Evolutionary conservation across 139 green algal species (phyloP).

Genomic region (Zygnema cylindricum): DNA sequence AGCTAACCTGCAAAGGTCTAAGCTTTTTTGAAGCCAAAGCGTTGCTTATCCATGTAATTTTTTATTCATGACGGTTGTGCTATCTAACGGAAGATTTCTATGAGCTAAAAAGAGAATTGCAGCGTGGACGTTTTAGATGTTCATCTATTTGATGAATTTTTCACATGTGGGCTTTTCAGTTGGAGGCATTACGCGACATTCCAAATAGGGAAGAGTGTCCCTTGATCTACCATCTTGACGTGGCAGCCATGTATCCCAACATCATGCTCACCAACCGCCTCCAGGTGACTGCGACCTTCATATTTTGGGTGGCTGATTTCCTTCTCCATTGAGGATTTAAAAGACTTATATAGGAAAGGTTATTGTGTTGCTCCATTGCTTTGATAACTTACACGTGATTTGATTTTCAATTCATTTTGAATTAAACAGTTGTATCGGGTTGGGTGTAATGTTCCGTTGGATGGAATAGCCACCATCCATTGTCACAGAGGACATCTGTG

Average conservation of each 20-base stretch:
- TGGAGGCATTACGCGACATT: constrained; percentile 80
- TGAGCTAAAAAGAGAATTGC: too few species aligned
- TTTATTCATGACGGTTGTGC: not conserved
- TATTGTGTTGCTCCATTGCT: constrained; percentile 1
- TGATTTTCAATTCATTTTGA: too few species aligned
- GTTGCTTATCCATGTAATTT: not conserved
- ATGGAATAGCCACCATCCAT: constrained; percentile 58
- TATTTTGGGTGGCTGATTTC: too few species aligned
- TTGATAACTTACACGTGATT: constrained; percentile 20
- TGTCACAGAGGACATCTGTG: constrained; percentile 86
- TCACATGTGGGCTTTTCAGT: constrained; percentile 42
- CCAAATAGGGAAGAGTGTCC: constrained; percentile 85
- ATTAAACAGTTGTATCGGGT: too few species aligned
- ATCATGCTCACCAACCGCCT: constrained; percentile 98
- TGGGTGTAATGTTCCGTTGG: too few species aligned
- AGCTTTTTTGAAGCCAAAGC: too few species aligned
- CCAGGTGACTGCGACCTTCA: constrained; percentile 50
- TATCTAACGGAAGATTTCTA: not conserved
- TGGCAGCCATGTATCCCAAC: constrained; percentile 99
- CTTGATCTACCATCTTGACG: constrained; percentile 97
- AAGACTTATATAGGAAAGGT: too few species aligned
- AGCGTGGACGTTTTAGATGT: too few species aligned
- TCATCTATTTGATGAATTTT: not conserved
- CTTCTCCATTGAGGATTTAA: too few species aligned
- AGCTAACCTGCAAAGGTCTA: too few species aligned